Conservation (phyloP, 1,284 basidiomycete species). For the Tilletia walkeri region DNA sequence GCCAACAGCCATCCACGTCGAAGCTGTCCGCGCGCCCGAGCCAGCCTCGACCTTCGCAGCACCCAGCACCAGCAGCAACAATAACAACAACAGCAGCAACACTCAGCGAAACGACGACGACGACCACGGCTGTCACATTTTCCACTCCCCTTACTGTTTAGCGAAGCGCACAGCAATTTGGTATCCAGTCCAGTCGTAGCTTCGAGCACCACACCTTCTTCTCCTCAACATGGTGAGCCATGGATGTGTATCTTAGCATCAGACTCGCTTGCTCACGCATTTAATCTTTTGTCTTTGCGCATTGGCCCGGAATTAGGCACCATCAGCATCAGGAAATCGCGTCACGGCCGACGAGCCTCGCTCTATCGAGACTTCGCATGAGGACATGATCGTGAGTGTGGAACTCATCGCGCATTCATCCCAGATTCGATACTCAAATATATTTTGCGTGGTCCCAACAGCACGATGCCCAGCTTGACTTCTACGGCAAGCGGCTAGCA, state of each 20-base stretch:
- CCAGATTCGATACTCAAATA: not conserved
- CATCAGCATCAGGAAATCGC: constrained; percentile 11
- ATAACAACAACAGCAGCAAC: too few species aligned
- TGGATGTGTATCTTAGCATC: not conserved
- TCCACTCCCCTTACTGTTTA: too few species aligned
- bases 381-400: constrained; percentile 49
- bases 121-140: too few species aligned
- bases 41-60: constrained; percentile 1
- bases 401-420: not conserved
- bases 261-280: too few species aligned
- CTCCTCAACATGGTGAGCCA: not conserved
- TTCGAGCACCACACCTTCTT: not conserved
- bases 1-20: too few species aligned
- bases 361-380: constrained; percentile 51
- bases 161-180: too few species aligned
- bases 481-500: constrained; percentile 92
- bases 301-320: constrained; percentile 6
- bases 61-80: too few species aligned
- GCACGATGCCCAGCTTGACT: constrained; percentile 96
- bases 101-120: too few species aligned
- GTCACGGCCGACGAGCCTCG: constrained; percentile 19
- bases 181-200: not conserved
- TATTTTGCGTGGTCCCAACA: constrained; percentile 10
- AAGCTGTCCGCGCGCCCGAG: constrained; percentile 1
- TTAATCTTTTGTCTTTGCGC: not conserved